A percentile compares a stretch with the other conserved stretches of the same genome.
Conservation (phyloP, 805 yeast species). For the Aciculoconidium aculeatum region DNA sequence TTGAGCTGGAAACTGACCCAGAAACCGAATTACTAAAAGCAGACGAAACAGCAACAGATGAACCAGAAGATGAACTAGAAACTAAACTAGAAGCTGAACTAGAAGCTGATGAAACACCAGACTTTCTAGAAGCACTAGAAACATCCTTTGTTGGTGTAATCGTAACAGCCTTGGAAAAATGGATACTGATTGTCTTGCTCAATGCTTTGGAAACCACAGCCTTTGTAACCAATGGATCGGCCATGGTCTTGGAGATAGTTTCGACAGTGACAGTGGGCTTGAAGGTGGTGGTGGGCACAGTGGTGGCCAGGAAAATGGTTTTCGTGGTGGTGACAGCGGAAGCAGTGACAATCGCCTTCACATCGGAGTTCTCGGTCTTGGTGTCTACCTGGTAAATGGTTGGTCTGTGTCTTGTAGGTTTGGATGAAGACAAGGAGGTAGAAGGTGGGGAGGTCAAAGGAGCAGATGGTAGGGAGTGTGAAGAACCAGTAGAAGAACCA, state of each 20-base stretch:
- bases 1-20: background rate
- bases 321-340: slow-evolving; percentile 26
- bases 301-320: slow-evolving; percentile 22
- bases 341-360: slow-evolving; percentile 8
- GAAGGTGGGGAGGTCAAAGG: background rate
- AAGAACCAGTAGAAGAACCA: too few species aligned
- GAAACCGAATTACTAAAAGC: background rate
- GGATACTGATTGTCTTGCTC: slow-evolving; percentile 18
- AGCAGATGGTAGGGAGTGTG: background rate
- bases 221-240: slow-evolving; percentile 26
- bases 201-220: slow-evolving; percentile 18
- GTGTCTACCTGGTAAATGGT: slow-evolving; percentile 16
- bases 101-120: background rate
- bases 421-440: slow-evolving; percentile 2
- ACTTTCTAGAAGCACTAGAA: background rate
- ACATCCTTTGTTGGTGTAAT: slow-evolving; percentile 1
- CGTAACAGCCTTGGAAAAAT: slow-evolving; percentile 14
- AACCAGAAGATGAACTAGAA: background rate
- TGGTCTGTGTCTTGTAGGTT: slow-evolving; percentile 6
- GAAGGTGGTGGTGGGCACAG: slow-evolving; percentile 17
- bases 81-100: slow-evolving; percentile 2
- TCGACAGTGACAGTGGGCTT: slow-evolving; percentile 13
- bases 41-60: background rate
- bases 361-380: slow-evolving; percentile 12
- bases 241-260: slow-evolving; percentile 16